phyloP scores from a whole-genome alignment of 2,329 filamentous ascomycete species.

The Nigrospora osmanthi region DNA sequence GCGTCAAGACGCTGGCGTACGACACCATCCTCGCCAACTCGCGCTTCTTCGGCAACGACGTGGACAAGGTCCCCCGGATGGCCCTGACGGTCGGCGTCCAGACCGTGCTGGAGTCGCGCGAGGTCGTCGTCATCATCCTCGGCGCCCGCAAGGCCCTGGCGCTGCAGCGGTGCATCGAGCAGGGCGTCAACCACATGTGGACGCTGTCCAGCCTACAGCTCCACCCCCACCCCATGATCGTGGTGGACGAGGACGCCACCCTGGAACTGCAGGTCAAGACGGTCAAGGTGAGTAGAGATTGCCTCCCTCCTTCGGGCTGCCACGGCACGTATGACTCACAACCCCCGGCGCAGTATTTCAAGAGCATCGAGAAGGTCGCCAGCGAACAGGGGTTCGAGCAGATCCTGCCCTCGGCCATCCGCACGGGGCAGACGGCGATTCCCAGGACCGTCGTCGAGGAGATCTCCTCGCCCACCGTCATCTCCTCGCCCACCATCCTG shows the following conservation, averaged over 20 bases:
- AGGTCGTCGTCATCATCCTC: conserved; percentile 76
- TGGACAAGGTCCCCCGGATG: conserved; percentile 69
- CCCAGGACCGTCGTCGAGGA: conserved; percentile 32
- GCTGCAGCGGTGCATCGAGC: conserved; percentile 73
- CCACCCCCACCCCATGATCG: conserved; percentile 74
- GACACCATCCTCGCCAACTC: conserved; percentile 84
- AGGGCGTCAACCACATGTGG: conserved; percentile 86
- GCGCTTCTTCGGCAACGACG: conserved; percentile 71
- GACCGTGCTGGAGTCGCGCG: conserved; percentile 72
- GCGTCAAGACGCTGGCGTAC: conserved; percentile 81
- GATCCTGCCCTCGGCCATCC: conserved; percentile 47
- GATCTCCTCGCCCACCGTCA: conserved; percentile 23
- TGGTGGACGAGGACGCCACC: conserved; percentile 75
- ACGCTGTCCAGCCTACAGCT: conserved; percentile 75
- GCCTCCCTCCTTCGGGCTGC: neutral
- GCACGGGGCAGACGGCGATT: conserved; percentile 37
- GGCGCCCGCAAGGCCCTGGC: conserved; percentile 76
- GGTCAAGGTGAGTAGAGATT: conserved; percentile 40
- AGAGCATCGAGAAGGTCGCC: conserved; percentile 61
- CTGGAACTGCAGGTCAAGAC: conserved; percentile 68
- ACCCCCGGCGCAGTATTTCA: conserved; percentile 52
- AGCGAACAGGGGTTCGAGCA: conserved; percentile 48
- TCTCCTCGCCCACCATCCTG: conserved; percentile 33
- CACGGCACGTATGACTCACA: neutral
- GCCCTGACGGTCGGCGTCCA: conserved; percentile 79